Base-by-base conservation (phyloP, 192 early-diverging fungal species). In the Backusella tuberculispora region DNA sequence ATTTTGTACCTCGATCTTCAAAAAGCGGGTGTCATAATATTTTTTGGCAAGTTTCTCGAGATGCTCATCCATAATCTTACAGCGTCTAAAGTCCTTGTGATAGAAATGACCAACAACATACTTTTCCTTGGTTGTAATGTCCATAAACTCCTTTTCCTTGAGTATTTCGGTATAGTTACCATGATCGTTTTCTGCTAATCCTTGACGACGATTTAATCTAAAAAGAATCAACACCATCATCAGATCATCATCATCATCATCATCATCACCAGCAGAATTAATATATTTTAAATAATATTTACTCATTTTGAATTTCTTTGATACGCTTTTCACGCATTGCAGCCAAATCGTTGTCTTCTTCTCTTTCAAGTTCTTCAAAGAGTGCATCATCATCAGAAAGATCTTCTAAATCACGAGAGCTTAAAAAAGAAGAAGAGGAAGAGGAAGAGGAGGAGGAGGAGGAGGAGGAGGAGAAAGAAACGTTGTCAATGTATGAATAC, bases 51-150 rank as follows among this genome's bases (percentile, higher is more conserved):
- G 80, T 8, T 63, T 45, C 68, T 89, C 86, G 43, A 99, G 77
- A 80, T 99, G 97, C 78, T 84, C 90, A 78, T 99, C 96, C 76
- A 99, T 90, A 46, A 98, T 94, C 76, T 93, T 90, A 79, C 97
- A 99, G 41, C 96, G 87, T 63, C 94, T 87, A 83, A 99, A 99
- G 73, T 98, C 94, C 60, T 92, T 90, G 74, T 99, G 97, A 37
- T 83, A 92, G 76, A 99, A 99, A 75, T 98, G 96, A 8, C 91
- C 86, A 0, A 97, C 92, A 17, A 90, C 85, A n/a, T 85, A 85
- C 37, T 88, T 89, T 15, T 89, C 86, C 43, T 80, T 79, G 41
- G 94, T 93, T n/a, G 93, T 91, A 41, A 93, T 87, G 45, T 90
- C 84, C 74, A 99, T 87, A 50, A 96, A 83, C 14, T 93, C 93